Evolutionary conservation across 257 asterid genomes (phyloP).

Genomic region (Solanum habrochaites): DNA sequence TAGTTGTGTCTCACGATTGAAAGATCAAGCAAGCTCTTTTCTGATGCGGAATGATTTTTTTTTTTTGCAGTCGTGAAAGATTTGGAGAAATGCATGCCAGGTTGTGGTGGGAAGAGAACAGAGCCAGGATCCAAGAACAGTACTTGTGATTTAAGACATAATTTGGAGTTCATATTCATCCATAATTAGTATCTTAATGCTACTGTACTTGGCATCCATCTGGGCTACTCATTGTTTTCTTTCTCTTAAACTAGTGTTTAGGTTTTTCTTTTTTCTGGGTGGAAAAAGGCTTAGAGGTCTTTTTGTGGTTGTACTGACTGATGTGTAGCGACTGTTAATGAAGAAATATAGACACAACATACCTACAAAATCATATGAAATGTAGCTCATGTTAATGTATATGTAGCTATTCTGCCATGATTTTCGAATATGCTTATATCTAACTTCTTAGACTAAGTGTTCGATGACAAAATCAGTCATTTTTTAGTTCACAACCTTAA

Average conservation of each 20-base stretch:
- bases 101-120: conserved; percentile 93
- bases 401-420: not conserved
- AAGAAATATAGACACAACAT: not conserved
- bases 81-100: conserved; percentile 93
- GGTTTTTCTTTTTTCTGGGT: not conserved
- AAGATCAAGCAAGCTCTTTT: not conserved
- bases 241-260: not conserved
- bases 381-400: not conserved
- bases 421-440: not conserved
- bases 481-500: not conserved
- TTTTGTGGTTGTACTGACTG: not conserved
- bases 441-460: not conserved
- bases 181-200: not conserved
- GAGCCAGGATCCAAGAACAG: conserved; percentile 81
- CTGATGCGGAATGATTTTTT: not conserved
- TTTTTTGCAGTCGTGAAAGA: conserved; percentile 71
- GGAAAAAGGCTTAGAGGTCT: not conserved
- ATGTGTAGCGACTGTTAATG: not conserved
- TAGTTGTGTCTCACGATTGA: not conserved
- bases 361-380: not conserved
- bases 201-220: not conserved
- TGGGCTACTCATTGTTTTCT: not conserved
- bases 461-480: not conserved
- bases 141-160: conserved; percentile 42
- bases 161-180: not conserved